A percentile compares a stretch with the other conserved stretches of the same genome.
phyloP scores from a whole-genome alignment of 768 basidiomycete genomes.

The Tricholoma flavovirens region DNA sequence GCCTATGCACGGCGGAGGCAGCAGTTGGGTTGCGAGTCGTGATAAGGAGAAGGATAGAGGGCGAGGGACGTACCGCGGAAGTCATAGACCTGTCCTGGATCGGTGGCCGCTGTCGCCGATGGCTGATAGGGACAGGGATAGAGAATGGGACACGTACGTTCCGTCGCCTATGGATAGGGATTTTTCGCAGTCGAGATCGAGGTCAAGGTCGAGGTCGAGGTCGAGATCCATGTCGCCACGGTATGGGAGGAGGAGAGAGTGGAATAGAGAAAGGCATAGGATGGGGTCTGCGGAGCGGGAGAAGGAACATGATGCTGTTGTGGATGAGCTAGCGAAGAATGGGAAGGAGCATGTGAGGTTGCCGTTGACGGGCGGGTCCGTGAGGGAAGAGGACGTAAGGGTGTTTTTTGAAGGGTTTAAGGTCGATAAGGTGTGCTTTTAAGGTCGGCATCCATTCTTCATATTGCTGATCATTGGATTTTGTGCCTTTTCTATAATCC shows the following conservation, averaged over 20 bases:
- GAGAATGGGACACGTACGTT: not conserved
- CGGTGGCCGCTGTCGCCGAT: not conserved
- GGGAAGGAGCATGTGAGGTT: conserved; percentile 64
- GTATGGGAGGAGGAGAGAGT: not conserved
- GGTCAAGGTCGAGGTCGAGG: conserved; percentile 5
- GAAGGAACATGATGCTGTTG: conserved; percentile 34
- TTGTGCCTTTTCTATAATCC: conserved; percentile 7
- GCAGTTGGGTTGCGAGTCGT: not conserved
- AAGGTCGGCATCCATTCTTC: not conserved
- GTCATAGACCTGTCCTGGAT: not conserved
- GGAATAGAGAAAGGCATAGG: conserved; percentile 14
- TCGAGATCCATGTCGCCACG: not conserved
- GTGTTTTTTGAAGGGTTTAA: conserved; percentile 66
- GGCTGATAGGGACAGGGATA: conserved; percentile 5
- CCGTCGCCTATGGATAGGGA: conserved; percentile 23
- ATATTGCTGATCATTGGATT: not conserved
- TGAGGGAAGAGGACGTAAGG: conserved; percentile 63
- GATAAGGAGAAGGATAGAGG: conserved; percentile 1
- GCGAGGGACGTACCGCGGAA: not conserved
- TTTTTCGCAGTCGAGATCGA: conserved; percentile 16
- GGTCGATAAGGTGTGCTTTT: conserved; percentile 58
- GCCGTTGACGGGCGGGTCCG: conserved; percentile 37
- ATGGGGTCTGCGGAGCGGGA: conserved; percentile 25
- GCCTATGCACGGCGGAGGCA: not conserved
- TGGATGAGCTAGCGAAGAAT: conserved; percentile 52